Conservation (phyloP, 192 early-diverging fungal species). For the Helicostylum pulchrum region DNA sequence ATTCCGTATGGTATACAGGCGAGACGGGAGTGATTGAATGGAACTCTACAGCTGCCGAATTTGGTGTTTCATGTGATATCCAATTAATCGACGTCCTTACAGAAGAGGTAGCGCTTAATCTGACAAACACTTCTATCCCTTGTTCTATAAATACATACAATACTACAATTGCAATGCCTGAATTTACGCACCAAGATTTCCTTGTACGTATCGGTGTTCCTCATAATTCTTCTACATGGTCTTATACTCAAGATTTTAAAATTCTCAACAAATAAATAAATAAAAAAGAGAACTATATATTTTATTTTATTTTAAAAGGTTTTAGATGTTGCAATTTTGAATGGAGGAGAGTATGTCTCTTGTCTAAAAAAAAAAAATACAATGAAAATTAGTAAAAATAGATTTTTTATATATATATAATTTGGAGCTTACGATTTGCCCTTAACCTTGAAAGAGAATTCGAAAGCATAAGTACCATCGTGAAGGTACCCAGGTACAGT, state of each 20-base stretch:
- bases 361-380: neutral
- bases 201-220: too few relatives aligned
- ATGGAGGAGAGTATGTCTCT: slow-evolving; percentile 3
- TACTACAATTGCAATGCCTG: too few relatives aligned
- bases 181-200: too few relatives aligned
- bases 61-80: neutral
- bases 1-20: neutral
- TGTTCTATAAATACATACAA: neutral
- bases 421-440: neutral
- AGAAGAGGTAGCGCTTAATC: neutral
- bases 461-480: neutral
- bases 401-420: too few relatives aligned
- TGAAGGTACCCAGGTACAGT: neutral
- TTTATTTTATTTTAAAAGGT: neutral
- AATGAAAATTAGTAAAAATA: neutral
- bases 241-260: too few relatives aligned
- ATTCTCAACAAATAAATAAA: too few relatives aligned
- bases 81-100: neutral
- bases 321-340: neutral
- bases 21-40: neutral
- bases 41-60: neutral
- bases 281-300: neutral
- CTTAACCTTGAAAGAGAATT: neutral
- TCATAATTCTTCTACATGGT: too few relatives aligned
- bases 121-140: neutral